phyloP scores from a whole-genome alignment of 345 rosid species.

The Citrus australasica region DNA sequence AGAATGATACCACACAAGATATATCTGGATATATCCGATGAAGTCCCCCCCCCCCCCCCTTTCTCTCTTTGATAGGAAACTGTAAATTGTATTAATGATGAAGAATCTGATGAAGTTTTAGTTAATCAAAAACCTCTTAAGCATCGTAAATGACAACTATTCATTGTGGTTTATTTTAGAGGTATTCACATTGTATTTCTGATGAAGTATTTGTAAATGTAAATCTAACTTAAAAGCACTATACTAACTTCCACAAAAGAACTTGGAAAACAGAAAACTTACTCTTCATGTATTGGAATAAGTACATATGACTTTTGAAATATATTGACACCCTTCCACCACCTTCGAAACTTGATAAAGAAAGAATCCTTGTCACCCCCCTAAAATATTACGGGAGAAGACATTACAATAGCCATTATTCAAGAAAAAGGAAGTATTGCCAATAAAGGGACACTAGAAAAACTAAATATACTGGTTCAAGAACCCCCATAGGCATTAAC shows the following conservation, averaged over 20 bases:
- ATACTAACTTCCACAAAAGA: not conserved
- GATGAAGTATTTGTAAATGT: too few species aligned
- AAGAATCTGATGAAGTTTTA: not conserved
- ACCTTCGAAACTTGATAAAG: constrained; percentile 83
- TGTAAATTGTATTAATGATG: too few species aligned
- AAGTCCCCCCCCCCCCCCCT: too few species aligned
- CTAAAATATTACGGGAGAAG: constrained; percentile 26
- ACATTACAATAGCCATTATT: constrained; percentile 1
- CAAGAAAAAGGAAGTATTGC: not conserved
- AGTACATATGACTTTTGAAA: constrained; percentile 84
- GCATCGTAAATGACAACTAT: not conserved
- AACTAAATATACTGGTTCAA: not conserved
- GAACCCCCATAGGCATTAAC: not conserved
- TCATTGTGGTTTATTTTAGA: not conserved
- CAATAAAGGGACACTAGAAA: constrained; percentile 1
- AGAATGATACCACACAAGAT: not conserved
- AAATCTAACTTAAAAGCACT: not conserved
- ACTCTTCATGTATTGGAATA: constrained; percentile 93
- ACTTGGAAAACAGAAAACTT: constrained; percentile 25
- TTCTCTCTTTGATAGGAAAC: too few species aligned
- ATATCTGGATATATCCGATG: not conserved
- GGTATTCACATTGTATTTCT: not conserved
- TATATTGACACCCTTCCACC: constrained; percentile 92
- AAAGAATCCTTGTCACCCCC: constrained; percentile 51
- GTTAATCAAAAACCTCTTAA: not conserved